Evolutionary conservation across 495 filamentous ascomycete species (phyloP), one percentile per base, ranked within the genome.

Genomic region (Aspergillus coremiiformis): DNA sequence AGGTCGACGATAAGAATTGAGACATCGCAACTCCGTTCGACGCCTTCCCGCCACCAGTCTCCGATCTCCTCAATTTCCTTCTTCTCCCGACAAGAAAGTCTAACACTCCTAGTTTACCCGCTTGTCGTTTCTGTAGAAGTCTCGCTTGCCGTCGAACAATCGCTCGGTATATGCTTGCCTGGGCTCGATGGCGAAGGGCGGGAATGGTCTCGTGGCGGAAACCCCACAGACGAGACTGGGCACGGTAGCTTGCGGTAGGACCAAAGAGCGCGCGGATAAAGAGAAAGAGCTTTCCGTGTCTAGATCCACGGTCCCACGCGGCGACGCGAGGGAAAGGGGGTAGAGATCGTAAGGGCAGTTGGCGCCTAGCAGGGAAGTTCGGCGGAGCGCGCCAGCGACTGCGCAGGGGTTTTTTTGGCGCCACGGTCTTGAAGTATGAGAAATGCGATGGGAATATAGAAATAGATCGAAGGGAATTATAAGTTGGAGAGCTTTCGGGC

Each of bases 201-300:
- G 88, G 84, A 30, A 94, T 67, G n/a, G 78, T 84, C 56, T 88
- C 81, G 77, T 85, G 77, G 46, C 82, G 85, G 66, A 95, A 77
- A 44, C 74, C 70, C 54, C 81, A 77, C 32, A 92, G 73, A 30
- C 73, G 77, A 26, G 78, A 78, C 56, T 81, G 80, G 54, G 82
- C 76, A 32, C 80, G 79, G 53, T 80, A 76, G 43, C 73, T 78
- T 33, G 77, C 70, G 51, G 71, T 68, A 5, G 84, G 81, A 19
- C 80, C 80, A 49, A 87, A 66, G 49, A 90, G 72, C 4, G 63
- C 42, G 14, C 64, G 65, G 39, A 75, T 50, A 27, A 72, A 41
- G 19, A 45, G 49, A 19, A 58, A 61, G 50, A 72, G 39, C 49
- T 57, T 62, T 10, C 52, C 57, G 39, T 47, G 54, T 15, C 22